Evolutionary conservation across 768 basidiomycete species (phyloP), one percentile per base, ranked within the genome.

Genomic region (Psilocybe azurescens): DNA sequence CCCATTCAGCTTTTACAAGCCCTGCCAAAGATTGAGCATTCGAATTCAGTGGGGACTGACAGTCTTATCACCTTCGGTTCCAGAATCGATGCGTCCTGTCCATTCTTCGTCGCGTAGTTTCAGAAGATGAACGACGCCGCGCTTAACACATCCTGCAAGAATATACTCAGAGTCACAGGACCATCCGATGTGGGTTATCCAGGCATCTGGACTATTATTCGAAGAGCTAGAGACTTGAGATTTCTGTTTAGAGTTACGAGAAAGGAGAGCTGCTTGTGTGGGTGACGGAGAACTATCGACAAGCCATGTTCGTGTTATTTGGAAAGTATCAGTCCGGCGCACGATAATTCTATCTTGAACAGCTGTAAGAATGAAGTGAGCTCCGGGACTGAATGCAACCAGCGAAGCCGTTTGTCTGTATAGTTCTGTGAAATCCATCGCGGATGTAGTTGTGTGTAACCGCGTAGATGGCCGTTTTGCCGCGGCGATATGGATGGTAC

Each of bases 101-200:
- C 94, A 93, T 6, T 83, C 79, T 68, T 94, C 93, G 69, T 94
- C 90, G 24, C 87, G 81, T 66, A 97, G 79, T 62, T 90, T 93
- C 75, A 89, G 89, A 41, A 95, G 84, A 70, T 89, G 87, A 13
- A 93, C 90, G 28, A 88, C 75, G 3, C 90, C 89, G 52, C 77
- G 75, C 67, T 87, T 89, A n/a, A 87, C 83, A 66, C 87, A 93
- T 20, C 89, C 91, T 13, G 91, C 93, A 14, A 97, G 77, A 59
- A 97, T 79, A 70, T 92, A 93, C 72, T 94, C 90, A 1, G 94
- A 93, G 70, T 97, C 94, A 69, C 85, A 87, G 16, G 94, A 94
- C 94, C 94, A 98, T 5, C 83, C 87, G 3, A 91, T 79, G 67
- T 91, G 89, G 16, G 93, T 89, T 68, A 97, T 88, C 73, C 79